Conservation (phyloP, 306 rosid genomes). For the Betula pendula region DNA sequence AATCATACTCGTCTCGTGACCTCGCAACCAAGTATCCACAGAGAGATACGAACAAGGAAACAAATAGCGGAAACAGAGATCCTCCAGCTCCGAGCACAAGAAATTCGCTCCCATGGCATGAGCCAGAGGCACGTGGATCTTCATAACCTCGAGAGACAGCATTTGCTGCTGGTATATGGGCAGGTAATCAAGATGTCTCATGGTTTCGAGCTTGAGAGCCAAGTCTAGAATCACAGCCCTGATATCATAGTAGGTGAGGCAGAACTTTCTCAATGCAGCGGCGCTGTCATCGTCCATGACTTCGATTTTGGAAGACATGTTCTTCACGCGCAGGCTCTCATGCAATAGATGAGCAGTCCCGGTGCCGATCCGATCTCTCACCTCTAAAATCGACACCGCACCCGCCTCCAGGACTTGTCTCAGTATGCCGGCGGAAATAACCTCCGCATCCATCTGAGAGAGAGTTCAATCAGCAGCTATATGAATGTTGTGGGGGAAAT, state of each 20-base stretch:
- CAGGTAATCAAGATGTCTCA: slow-evolving; percentile 69
- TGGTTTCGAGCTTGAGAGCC: slow-evolving; percentile 69
- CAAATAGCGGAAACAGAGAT: slow-evolving; percentile 71
- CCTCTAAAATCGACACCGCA: slow-evolving; percentile 42
- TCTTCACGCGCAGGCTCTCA: slow-evolving; percentile 69
- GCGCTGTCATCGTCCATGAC: slow-evolving; percentile 67
- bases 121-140: slow-evolving; percentile 82
- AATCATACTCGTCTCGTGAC: slow-evolving; percentile 62
- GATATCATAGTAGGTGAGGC: slow-evolving; percentile 73
- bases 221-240: slow-evolving; percentile 80
- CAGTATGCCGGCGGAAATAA: slow-evolving; percentile 79
- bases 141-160: slow-evolving; percentile 68
- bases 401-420: slow-evolving; percentile 61
- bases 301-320: slow-evolving; percentile 48
- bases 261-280: slow-evolving; percentile 73
- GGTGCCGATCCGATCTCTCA: slow-evolving; percentile 56
- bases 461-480: slow-evolving; percentile 25
- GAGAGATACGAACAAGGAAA: slow-evolving; percentile 82
- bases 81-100: slow-evolving; percentile 78
- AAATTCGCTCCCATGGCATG: slow-evolving; percentile 74
- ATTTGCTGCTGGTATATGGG: slow-evolving; percentile 83
- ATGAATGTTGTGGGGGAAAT: neutral
- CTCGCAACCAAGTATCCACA: slow-evolving; percentile 71
- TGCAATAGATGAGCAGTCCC: slow-evolving; percentile 74
- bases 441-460: slow-evolving; percentile 89